These are phyloP conservation scores for Phytophthora podocarpi DNA, from an alignment of 352 stramenopile genomes.

Conservation along the genomic window DNA sequence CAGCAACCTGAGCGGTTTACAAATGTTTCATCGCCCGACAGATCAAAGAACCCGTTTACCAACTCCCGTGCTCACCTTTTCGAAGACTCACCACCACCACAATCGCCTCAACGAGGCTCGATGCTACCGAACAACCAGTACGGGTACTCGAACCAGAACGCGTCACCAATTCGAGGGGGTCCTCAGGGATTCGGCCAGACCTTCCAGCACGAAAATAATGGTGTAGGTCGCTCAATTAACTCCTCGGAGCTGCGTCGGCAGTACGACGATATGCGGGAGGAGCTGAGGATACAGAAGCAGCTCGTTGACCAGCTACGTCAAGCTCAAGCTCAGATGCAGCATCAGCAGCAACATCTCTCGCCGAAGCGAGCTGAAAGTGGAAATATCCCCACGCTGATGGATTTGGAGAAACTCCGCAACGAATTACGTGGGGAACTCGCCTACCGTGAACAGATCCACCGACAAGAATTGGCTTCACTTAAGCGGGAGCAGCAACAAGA, in stretches of 20 bases:
- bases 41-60: conserved; percentile 48
- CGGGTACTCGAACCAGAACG: conserved; percentile 21
- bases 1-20: conserved; percentile 7
- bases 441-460: conserved; percentile 54
- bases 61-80: conserved; percentile 64
- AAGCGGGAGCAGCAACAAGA: conserved; percentile 32
- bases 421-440: conserved; percentile 57
- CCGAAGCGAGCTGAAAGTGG: conserved; percentile 8
- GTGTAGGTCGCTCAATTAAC: background rate
- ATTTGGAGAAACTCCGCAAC: conserved; percentile 63
- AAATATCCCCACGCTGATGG: conserved; percentile 41
- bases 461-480: conserved; percentile 48
- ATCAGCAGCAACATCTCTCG: conserved; percentile 40
- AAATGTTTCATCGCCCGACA: background rate
- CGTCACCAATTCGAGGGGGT: conserved; percentile 9
- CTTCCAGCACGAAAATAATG: conserved; percentile 15
- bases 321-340: conserved; percentile 51
- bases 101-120: background rate
- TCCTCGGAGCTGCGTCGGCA: conserved; percentile 40
- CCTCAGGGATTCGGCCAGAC: background rate
- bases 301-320: conserved; percentile 59
- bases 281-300: conserved; percentile 53
- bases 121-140: background rate
- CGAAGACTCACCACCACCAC: conserved; percentile 36
- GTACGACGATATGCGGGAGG: conserved; percentile 61